Conservation (phyloP, 106 monocot species). For the Amphibolis antarctica region DNA sequence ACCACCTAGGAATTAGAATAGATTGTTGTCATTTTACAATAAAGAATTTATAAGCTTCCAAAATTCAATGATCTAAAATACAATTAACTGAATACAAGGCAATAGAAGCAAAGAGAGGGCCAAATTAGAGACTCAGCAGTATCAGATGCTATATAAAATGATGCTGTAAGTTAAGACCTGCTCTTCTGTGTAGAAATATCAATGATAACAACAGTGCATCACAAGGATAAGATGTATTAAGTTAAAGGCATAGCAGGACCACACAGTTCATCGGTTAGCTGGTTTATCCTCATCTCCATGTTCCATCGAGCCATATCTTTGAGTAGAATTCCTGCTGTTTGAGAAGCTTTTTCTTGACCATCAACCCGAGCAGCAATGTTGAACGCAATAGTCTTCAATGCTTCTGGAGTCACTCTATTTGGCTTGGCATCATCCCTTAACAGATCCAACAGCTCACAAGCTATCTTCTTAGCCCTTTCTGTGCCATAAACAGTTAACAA, state of each 20-base stretch:
- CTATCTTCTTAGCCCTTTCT: slow-evolving; percentile 22
- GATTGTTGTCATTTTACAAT: too few species aligned
- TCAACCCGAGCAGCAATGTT: background rate
- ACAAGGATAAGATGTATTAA: background rate
- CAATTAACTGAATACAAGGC: too few species aligned
- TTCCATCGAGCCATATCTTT: slow-evolving; percentile 3
- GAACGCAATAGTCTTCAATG: slow-evolving; percentile 12
- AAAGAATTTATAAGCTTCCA: too few species aligned
- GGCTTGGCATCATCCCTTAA: slow-evolving; percentile 27
- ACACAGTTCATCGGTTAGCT: background rate
- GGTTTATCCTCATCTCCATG: background rate
- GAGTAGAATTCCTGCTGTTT: slow-evolving; percentile 1
- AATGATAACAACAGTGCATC: background rate
- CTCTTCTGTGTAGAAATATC: background rate
- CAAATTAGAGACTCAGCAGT: too few species aligned
- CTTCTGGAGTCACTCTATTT: slow-evolving; percentile 22
- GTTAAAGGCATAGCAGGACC: background rate
- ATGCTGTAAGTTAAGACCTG: too few species aligned
- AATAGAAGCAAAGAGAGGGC: too few species aligned
- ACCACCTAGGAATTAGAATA: too few species aligned
- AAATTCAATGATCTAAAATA: too few species aligned
- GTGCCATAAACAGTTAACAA: slow-evolving; percentile 50
- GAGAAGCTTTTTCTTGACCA: background rate
- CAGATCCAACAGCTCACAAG: slow-evolving; percentile 31
- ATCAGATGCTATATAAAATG: too few species aligned